A percentile compares a stretch with the other conserved stretches of the same genome.
These are phyloP conservation scores for Moniliophthora roreri DNA, from an alignment of 1,284 basidiomycete species.

Conservation along the genomic window DNA sequence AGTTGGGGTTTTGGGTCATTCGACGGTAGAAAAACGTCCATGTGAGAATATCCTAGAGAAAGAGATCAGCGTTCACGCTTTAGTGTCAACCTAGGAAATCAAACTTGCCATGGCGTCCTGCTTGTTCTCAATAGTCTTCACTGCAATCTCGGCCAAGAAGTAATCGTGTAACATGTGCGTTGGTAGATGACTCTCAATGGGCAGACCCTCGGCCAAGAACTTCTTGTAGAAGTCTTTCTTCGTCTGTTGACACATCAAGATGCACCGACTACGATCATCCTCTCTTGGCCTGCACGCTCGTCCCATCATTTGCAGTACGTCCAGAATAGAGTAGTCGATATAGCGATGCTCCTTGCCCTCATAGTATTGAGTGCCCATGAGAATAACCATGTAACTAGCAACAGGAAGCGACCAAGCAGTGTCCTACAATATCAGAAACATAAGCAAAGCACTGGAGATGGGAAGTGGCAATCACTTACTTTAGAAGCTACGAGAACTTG, in stretches of 20 bases:
- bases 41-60: conserved; percentile 78
- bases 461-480: conserved; percentile 38
- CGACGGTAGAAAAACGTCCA: conserved; percentile 97
- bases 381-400: conserved; percentile 94
- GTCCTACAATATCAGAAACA: conserved; percentile 51
- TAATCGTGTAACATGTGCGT: conserved; percentile 92
- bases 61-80: not conserved
- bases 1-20: conserved; percentile 94
- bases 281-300: conserved; percentile 87
- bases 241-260: conserved; percentile 96
- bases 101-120: conserved; percentile 86
- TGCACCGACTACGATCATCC: conserved; percentile 87
- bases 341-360: conserved; percentile 98
- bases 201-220: conserved; percentile 95
- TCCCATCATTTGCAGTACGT: conserved; percentile 99
- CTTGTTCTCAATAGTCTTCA: conserved; percentile 98
- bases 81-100: not conserved
- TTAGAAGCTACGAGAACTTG: conserved; percentile 94
- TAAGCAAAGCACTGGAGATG: not conserved
- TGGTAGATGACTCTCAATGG: conserved; percentile 92
- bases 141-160: conserved; percentile 97
- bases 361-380: conserved; percentile 97
- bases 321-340: conserved; percentile 96
- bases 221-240: conserved; percentile 99
- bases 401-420: conserved; percentile 95